Conservation (phyloP, 192 early-diverging fungal species). For the Umbelopsis vinacea region DNA sequence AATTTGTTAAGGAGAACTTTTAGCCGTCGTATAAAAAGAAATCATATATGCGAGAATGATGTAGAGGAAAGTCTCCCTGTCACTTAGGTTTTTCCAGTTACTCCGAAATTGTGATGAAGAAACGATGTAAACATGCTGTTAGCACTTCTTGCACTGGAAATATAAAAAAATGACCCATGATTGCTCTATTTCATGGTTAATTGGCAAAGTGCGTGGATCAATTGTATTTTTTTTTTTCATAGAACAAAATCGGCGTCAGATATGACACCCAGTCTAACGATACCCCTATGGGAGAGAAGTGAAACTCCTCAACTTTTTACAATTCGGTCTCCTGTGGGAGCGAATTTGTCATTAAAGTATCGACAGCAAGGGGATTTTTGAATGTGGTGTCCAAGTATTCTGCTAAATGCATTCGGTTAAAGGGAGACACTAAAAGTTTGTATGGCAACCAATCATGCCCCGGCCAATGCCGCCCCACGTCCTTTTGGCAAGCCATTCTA, state of each 20-base stretch:
- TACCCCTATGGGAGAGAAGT: slow-evolving; percentile 12
- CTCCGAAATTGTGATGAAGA: neutral
- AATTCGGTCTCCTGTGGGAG: neutral
- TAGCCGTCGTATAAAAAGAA: neutral
- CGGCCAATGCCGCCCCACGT: neutral
- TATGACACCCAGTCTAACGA: too few species aligned
- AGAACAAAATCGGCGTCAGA: too few species aligned
- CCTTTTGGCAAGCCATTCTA: neutral
- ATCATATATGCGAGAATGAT: neutral
- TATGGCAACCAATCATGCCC: too few species aligned
- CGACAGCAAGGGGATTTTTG: neutral
- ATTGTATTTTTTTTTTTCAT: too few species aligned
- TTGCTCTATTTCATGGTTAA: too few species aligned
- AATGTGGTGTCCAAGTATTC: neutral
- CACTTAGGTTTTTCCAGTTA: neutral
- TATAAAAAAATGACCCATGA: too few species aligned
- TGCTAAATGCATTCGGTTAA: neutral
- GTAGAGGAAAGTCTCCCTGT: neutral
- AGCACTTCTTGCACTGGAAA: too few species aligned
- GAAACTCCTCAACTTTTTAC: neutral
- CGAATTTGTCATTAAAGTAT: neutral
- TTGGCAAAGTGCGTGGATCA: too few species aligned
- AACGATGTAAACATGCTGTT: too few species aligned
- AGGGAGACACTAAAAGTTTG: neutral
- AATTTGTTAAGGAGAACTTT: slow-evolving; percentile 8